These are phyloP conservation scores for Nigrograna mackinnonii DNA, from an alignment of 2,329 filamentous ascomycete genomes.

Conservation along the genomic window DNA sequence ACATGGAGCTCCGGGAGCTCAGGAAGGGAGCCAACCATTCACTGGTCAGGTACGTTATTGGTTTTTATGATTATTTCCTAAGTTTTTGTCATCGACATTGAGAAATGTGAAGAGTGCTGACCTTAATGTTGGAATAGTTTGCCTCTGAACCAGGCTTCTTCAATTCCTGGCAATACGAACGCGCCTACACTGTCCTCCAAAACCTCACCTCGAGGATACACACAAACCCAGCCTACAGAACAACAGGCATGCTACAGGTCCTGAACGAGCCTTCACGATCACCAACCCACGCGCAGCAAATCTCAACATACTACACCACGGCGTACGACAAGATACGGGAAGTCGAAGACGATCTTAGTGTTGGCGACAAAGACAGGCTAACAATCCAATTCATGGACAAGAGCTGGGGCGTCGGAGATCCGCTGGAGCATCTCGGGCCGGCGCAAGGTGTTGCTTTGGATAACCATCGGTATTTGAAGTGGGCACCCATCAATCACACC, in stretches of 20 bases:
- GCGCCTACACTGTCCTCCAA: constrained; percentile 58
- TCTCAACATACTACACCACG: constrained; percentile 50
- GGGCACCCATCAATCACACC: constrained; percentile 49
- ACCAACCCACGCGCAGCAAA: constrained; percentile 31
- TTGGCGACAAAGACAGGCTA: constrained; percentile 49
- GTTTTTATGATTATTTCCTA: neutral
- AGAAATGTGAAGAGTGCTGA: no score
- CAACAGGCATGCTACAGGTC: constrained; percentile 62
- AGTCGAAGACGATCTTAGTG: constrained; percentile 50
- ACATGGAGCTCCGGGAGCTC: constrained; percentile 57
- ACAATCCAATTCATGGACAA: constrained; percentile 60
- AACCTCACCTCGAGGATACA: constrained; percentile 60
- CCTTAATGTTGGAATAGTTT: constrained; percentile 32
- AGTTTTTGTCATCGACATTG: neutral
- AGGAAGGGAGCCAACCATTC: constrained; percentile 50
- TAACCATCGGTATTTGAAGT: constrained; percentile 64
- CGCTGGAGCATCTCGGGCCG: constrained; percentile 48
- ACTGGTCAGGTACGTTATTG: constrained; percentile 45
- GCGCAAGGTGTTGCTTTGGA: constrained; percentile 57
- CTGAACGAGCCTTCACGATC: constrained; percentile 61
- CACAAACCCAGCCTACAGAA: constrained; percentile 51
- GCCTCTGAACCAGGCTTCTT: constrained; percentile 57
- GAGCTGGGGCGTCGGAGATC: constrained; percentile 61
- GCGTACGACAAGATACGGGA: constrained; percentile 52
- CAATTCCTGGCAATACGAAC: constrained; percentile 58